A percentile compares a stretch with the other conserved stretches of the same genome.
These are phyloP conservation scores for Neurospora sp. DNA, from an alignment of 495 filamentous ascomycete species.

Conservation along the genomic window DNA sequence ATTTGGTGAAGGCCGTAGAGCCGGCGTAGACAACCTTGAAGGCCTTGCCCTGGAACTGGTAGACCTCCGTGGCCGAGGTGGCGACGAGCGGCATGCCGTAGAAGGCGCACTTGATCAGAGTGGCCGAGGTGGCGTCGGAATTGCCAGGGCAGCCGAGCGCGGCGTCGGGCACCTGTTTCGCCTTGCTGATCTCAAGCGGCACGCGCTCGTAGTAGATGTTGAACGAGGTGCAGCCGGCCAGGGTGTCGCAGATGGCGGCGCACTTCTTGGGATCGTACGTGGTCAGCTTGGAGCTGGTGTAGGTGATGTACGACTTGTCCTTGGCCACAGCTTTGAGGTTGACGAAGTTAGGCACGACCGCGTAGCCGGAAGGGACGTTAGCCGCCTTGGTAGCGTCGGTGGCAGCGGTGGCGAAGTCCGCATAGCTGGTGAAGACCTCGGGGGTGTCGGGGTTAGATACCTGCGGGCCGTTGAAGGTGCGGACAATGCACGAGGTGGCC, in stretches of 20 bases:
- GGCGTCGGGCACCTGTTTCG: constrained; percentile 8
- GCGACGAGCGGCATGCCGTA: constrained; percentile 30
- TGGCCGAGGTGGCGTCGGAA: constrained; percentile 35
- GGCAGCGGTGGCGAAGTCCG: background rate
- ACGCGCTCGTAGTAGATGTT: constrained; percentile 15
- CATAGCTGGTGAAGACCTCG: constrained; percentile 3
- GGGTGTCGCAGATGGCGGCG: constrained; percentile 5
- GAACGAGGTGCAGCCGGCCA: constrained; percentile 6
- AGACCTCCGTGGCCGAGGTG: constrained; percentile 23
- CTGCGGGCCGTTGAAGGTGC: constrained; percentile 11
- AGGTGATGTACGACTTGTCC: constrained; percentile 7
- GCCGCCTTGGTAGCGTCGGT: background rate
- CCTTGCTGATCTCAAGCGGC: constrained; percentile 6
- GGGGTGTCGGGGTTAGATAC: constrained; percentile 1
- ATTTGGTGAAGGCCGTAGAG: constrained; percentile 32
- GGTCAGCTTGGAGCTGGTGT: constrained; percentile 4
- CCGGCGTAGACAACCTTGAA: constrained; percentile 38
- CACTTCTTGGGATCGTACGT: constrained; percentile 7
- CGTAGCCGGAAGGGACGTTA: constrained; percentile 5
- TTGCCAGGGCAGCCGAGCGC: constrained; percentile 20
- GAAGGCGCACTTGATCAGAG: constrained; percentile 45
- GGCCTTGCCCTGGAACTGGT: constrained; percentile 22
- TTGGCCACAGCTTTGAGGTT: constrained; percentile 5
- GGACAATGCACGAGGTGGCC: constrained; percentile 3
- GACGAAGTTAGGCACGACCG: constrained; percentile 6